Conservation (phyloP, 768 basidiomycete species). For the Podaxis mareebaensis region DNA sequence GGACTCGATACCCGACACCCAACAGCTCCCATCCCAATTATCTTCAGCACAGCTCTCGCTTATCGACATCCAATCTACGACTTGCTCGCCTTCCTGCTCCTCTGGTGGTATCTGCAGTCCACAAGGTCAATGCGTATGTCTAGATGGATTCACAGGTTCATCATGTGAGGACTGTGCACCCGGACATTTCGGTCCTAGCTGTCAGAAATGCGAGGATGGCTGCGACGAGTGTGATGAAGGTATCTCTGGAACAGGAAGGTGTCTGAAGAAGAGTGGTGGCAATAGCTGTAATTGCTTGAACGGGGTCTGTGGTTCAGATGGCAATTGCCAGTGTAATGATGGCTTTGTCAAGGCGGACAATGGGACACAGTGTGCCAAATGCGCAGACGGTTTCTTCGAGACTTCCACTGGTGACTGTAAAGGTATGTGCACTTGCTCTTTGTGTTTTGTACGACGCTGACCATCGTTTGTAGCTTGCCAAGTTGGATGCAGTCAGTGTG, state of each 20-base stretch:
- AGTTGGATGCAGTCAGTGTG: conserved; percentile 72
- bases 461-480: conserved; percentile 61
- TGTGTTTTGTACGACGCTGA: conserved; percentile 33
- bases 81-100: conserved; percentile 73
- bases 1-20: conserved; percentile 75
- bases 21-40: conserved; percentile 59
- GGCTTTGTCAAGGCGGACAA: conserved; percentile 73
- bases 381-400: conserved; percentile 74
- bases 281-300: conserved; percentile 71
- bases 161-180: conserved; percentile 74
- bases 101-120: conserved; percentile 59
- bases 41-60: conserved; percentile 46
- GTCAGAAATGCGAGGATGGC: conserved; percentile 63
- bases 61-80: conserved; percentile 68
- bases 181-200: conserved; percentile 70
- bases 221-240: conserved; percentile 78
- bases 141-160: conserved; percentile 67
- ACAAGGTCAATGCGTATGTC: conserved; percentile 68
- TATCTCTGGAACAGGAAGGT: conserved; percentile 70
- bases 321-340: conserved; percentile 71
- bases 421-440: conserved; percentile 41
- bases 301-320: conserved; percentile 67
- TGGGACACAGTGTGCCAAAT: conserved; percentile 76
- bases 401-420: conserved; percentile 71
- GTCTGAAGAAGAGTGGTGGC: conserved; percentile 45